Evolutionary conservation across 257 asterid species (phyloP).

Genomic region (Thymus quinquecostatus): DNA sequence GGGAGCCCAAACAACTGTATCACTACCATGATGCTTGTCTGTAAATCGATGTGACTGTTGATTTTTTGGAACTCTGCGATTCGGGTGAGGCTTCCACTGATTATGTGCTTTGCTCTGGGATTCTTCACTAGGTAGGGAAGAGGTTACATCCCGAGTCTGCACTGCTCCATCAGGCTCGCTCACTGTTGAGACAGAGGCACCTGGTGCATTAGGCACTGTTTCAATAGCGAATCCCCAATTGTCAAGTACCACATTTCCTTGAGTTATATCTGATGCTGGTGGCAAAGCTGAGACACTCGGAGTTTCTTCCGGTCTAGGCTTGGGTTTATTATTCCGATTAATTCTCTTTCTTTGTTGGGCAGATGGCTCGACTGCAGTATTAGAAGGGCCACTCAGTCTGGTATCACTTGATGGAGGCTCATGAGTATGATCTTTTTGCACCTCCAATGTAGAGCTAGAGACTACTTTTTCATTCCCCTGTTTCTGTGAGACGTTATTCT

Average conservation of each 20-base stretch:
- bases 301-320: slow-evolving; percentile 57
- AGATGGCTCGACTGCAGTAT: slow-evolving; percentile 44
- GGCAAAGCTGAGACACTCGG: slow-evolving; percentile 39
- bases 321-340: slow-evolving; percentile 55
- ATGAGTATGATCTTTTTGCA: slow-evolving; percentile 34
- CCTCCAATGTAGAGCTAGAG: slow-evolving; percentile 39
- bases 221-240: slow-evolving; percentile 40
- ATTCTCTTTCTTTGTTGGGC: slow-evolving; percentile 61
- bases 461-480: slow-evolving; percentile 44
- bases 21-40: slow-evolving; percentile 66
- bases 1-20: slow-evolving; percentile 91
- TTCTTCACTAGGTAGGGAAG: slow-evolving; percentile 57
- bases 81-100: slow-evolving; percentile 64
- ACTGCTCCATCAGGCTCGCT: slow-evolving; percentile 40
- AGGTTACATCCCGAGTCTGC: slow-evolving; percentile 42
- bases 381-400: slow-evolving; percentile 38
- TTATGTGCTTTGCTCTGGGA: slow-evolving; percentile 49
- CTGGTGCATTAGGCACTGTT: slow-evolving; percentile 40
- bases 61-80: slow-evolving; percentile 60
- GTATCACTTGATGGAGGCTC: slow-evolving; percentile 47
- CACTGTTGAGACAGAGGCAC: slow-evolving; percentile 39
- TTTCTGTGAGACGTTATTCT: slow-evolving; percentile 44
- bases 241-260: slow-evolving; percentile 41
- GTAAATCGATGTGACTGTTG: slow-evolving; percentile 62
- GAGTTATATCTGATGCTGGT: slow-evolving; percentile 36